Evolutionary conservation across 73 alveolate genomes (phyloP).

Genomic region (Paramecium pentaurelia): DNA sequence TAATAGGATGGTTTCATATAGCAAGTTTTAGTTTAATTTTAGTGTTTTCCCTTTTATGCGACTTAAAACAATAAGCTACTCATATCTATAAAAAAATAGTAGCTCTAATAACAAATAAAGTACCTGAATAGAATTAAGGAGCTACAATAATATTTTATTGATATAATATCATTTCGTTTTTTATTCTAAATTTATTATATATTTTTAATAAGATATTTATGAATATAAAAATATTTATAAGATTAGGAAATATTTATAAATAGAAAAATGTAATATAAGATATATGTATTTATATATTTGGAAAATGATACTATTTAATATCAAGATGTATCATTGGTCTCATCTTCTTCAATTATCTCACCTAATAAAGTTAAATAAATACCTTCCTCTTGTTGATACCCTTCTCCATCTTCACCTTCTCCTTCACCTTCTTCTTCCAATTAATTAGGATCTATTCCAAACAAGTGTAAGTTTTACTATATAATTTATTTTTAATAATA

Average conservation of each 20-base stretch:
- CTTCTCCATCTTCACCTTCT: slow-evolving; percentile 47
- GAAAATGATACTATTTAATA: slow-evolving; percentile 15
- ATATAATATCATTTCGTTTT: not conserved
- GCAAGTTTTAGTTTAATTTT: not conserved
- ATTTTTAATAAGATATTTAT: too few species aligned
- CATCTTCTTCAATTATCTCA: slow-evolving; percentile 54
- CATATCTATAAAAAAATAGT: not conserved
- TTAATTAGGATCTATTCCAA: slow-evolving; percentile 44
- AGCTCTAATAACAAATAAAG: not conserved
- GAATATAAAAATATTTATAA: too few species aligned
- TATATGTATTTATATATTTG: not conserved
- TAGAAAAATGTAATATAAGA: too few species aligned
- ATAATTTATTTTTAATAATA: not conserved
- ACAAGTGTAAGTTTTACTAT: slow-evolving; percentile 39
- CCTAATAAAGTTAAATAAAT: not conserved
- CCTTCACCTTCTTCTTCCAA: slow-evolving; percentile 36
- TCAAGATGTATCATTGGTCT: slow-evolving; percentile 55
- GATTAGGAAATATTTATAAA: too few species aligned
- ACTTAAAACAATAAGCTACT: not conserved
- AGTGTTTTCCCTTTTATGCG: not conserved
- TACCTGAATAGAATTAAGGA: not conserved
- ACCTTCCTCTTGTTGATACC: slow-evolving; percentile 38
- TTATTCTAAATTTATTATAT: not conserved
- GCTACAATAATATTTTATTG: not conserved
- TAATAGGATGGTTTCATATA: slow-evolving; percentile 5